Conservation (phyloP, 768 basidiomycete species). For the Auriculariales sp. region DNA sequence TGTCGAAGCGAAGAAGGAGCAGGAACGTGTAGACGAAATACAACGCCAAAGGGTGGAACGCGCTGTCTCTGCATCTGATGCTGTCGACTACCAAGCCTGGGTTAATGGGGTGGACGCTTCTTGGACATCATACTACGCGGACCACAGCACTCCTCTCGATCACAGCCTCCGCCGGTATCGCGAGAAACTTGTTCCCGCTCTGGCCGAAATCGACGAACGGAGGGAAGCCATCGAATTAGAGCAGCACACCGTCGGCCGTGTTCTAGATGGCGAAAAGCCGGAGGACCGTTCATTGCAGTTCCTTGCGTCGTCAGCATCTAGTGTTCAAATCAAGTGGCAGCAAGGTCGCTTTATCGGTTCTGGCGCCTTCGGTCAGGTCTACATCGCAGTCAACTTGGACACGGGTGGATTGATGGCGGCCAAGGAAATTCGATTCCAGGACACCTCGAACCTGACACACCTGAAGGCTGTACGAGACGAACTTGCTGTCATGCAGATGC, state of each 20-base stretch:
- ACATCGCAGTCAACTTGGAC: slow-evolving; percentile 92
- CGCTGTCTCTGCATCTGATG: slow-evolving; percentile 21
- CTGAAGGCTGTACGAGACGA: slow-evolving; percentile 91
- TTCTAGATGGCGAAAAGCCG: slow-evolving; percentile 82
- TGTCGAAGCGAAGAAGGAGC: slow-evolving; percentile 77
- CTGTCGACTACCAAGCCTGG: slow-evolving; percentile 15
- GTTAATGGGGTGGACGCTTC: slow-evolving; percentile 7
- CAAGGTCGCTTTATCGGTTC: slow-evolving; percentile 96
- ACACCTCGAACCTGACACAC: slow-evolving; percentile 74
- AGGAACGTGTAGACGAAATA: slow-evolving; percentile 63
- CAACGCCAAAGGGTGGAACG: slow-evolving; percentile 34
- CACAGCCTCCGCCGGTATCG: slow-evolving; percentile 59
- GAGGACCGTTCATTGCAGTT: slow-evolving; percentile 91
- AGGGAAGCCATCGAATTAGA: slow-evolving; percentile 48
- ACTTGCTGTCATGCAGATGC: slow-evolving; percentile 93
- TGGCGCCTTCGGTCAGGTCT: slow-evolving; percentile 99
- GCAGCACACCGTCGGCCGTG: slow-evolving; percentile 73
- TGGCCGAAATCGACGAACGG: slow-evolving; percentile 50
- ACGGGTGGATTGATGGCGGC: slow-evolving; percentile 95
- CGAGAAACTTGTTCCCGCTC: slow-evolving; percentile 48
- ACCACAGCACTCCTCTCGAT: slow-evolving; percentile 19
- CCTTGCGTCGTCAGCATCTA: slow-evolving; percentile 89
- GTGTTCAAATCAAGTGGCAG: slow-evolving; percentile 94
- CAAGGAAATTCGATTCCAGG: slow-evolving; percentile 96
- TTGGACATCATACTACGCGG: background rate